A percentile compares a stretch with the other conserved stretches of the same genome.
These are phyloP conservation scores for Alternaria rosae DNA, from an alignment of 2,329 filamentous ascomycete species.

Conservation along the genomic window DNA sequence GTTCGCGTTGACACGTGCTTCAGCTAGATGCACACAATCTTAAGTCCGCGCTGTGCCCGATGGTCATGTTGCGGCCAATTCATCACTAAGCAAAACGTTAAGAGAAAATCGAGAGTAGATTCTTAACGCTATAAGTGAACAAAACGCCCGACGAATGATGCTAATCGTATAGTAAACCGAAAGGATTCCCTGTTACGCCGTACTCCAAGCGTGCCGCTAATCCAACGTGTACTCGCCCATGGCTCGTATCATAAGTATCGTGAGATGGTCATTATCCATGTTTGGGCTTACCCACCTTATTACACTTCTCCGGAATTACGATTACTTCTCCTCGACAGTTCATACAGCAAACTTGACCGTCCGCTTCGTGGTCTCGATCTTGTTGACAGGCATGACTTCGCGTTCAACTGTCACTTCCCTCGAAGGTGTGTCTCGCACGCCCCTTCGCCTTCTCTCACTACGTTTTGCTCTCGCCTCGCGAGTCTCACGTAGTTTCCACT, in stretches of 20 bases:
- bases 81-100: background rate
- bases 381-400: slow-evolving; percentile 25
- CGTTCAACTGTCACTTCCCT: slow-evolving; percentile 40
- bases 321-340: slow-evolving; percentile 19
- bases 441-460: slow-evolving; percentile 58
- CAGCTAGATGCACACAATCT: background rate
- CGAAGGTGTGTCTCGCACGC: slow-evolving; percentile 35
- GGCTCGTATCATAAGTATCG: slow-evolving; percentile 19
- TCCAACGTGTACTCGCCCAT: slow-evolving; percentile 9
- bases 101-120: background rate
- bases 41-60: slow-evolving; percentile 1
- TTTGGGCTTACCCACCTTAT: background rate
- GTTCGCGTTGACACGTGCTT: slow-evolving; percentile 14
- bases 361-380: slow-evolving; percentile 26
- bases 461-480: slow-evolving; percentile 65
- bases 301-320: slow-evolving; percentile 18
- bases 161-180: background rate
- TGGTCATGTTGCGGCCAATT: background rate
- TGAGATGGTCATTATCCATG: slow-evolving; percentile 31
- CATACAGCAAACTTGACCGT: slow-evolving; percentile 46
- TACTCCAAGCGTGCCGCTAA: slow-evolving; percentile 13
- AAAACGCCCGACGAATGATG: background rate
- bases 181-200: slow-evolving; percentile 10
- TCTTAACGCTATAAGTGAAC: background rate
- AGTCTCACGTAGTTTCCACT: slow-evolving; percentile 67